A percentile compares a stretch with the other conserved stretches of the same genome.
Conservation (phyloP, 2,329 filamentous ascomycete species). For the Ceratocystis destructans region DNA sequence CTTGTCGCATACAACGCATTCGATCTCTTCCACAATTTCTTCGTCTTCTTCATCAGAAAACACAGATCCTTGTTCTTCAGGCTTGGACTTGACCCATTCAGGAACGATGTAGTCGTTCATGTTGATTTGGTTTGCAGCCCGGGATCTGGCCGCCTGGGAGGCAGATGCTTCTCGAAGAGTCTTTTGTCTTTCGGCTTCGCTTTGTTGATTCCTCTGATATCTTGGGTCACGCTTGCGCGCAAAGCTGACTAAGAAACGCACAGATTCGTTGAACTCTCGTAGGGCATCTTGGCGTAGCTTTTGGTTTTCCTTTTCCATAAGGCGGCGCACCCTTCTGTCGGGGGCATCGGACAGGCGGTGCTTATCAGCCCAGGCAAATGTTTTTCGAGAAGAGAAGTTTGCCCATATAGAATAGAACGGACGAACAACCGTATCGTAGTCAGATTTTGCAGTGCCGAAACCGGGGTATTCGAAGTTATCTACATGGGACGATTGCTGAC, state of each 20-base stretch:
- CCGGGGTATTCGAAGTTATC: conserved; percentile 55
- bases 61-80: conserved; percentile 40
- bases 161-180: conserved; percentile 62
- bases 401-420: conserved; percentile 73
- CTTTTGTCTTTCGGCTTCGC: conserved; percentile 68
- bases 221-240: conserved; percentile 83
- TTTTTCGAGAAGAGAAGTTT: conserved; percentile 70
- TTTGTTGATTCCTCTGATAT: conserved; percentile 62
- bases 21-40: conserved; percentile 46
- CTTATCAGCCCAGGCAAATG: conserved; percentile 78
- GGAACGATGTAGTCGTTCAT: conserved; percentile 30
- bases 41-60: conserved; percentile 33
- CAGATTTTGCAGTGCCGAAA: conserved; percentile 65
- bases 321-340: conserved; percentile 63
- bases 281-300: conserved; percentile 68
- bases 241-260: conserved; percentile 73
- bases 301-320: conserved; percentile 94
- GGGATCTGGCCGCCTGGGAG: conserved; percentile 69
- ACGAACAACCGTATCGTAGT: conserved; percentile 62
- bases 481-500: conserved; percentile 38
- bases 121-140: conserved; percentile 68
- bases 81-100: conserved; percentile 40
- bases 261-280: conserved; percentile 83
- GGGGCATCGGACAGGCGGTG: conserved; percentile 76
- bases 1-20: conserved; percentile 66